Percentiles rank a stretch among this genome's conserved stretches.
phyloP scores from a whole-genome alignment of 2,329 filamentous ascomycete genomes.

The Alternaria rosae region DNA sequence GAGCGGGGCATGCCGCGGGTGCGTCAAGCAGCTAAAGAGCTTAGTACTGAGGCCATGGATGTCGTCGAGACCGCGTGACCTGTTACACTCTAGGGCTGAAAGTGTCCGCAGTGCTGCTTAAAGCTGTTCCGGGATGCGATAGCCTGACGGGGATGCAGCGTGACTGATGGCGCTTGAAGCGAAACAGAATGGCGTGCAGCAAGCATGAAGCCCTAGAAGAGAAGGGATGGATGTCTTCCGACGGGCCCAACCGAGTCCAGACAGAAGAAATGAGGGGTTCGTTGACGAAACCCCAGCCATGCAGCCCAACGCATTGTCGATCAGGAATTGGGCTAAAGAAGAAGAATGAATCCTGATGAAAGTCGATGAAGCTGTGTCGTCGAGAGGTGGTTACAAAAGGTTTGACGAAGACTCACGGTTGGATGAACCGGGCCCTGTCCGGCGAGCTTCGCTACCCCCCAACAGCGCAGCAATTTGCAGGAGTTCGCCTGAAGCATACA shows the following conservation, averaged over 20 bases:
- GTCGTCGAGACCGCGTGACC: constrained; percentile 42
- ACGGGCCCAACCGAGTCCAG: constrained; percentile 39
- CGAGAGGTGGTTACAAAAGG: constrained; percentile 38
- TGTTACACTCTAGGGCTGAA: constrained; percentile 28
- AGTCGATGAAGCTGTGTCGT: constrained; percentile 32
- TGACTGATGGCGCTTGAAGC: constrained; percentile 43
- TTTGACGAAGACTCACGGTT: constrained; percentile 41
- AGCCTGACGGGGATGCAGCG: constrained; percentile 30
- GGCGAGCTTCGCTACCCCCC: constrained; percentile 43
- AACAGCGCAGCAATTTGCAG: constrained; percentile 49
- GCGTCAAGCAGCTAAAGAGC: constrained; percentile 28
- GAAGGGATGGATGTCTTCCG: constrained; percentile 24
- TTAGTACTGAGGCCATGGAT: constrained; percentile 33
- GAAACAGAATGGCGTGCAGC: constrained; percentile 49
- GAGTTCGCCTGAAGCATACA: constrained; percentile 50
- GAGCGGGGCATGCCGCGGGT: constrained; percentile 17
- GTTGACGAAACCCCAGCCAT: constrained; percentile 24
- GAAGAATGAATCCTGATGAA: constrained; percentile 14
- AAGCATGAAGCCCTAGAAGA: constrained; percentile 38
- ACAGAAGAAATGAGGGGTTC: constrained; percentile 37
- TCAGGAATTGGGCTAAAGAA: constrained; percentile 29
- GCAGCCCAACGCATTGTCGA: constrained; percentile 23
- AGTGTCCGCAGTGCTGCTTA: constrained; percentile 24
- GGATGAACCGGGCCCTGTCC: constrained; percentile 38
- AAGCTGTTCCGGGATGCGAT: constrained; percentile 27